Conservation (phyloP, 805 yeast species). For the Zygosaccharomyces rouxii region DNA sequence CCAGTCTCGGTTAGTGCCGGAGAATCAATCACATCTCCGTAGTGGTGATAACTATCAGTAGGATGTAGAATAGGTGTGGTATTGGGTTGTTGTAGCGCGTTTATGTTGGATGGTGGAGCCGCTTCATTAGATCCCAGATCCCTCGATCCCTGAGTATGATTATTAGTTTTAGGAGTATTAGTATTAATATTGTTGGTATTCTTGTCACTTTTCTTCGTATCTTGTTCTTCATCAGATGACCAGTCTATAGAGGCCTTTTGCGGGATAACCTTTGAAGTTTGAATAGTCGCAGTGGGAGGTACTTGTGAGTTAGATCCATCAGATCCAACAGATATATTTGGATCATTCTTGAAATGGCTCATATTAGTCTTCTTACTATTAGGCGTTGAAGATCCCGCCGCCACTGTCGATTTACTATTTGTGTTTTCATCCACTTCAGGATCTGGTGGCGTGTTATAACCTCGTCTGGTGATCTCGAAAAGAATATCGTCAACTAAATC, state of each 20-base stretch:
- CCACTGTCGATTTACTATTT: conserved; percentile 1
- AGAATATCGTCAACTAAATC: conserved; percentile 88
- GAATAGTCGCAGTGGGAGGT: conserved; percentile 42
- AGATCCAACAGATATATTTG: conserved; percentile 4
- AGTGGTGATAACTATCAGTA: conserved; percentile 14
- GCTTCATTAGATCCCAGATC: conserved; percentile 3
- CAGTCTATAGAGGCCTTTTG: conserved; percentile 80
- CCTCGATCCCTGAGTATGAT: conserved; percentile 3
- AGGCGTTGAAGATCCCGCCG: neutral
- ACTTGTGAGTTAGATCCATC: conserved; percentile 8
- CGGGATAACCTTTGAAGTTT: conserved; percentile 72
- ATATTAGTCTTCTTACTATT: neutral
- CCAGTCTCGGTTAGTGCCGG: conserved; percentile 4
- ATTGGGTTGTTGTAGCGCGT: conserved; percentile 1
- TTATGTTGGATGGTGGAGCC: neutral
- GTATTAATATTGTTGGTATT: neutral
- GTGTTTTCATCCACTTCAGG: neutral
- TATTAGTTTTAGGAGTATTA: neutral
- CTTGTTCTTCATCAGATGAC: conserved; percentile 66
- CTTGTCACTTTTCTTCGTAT: neutral
- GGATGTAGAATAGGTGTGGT: conserved; percentile 3
- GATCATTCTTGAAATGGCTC: conserved; percentile 2
- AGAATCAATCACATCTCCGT: conserved; percentile 9
- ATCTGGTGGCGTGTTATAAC: conserved; percentile 40
- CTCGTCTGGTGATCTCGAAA: conserved; percentile 78